Percentiles rank a stretch among this genome's conserved stretches.
Evolutionary conservation across 2,329 filamentous ascomycete genomes (phyloP).

Genomic region (Botryotinia narcissicola): DNA sequence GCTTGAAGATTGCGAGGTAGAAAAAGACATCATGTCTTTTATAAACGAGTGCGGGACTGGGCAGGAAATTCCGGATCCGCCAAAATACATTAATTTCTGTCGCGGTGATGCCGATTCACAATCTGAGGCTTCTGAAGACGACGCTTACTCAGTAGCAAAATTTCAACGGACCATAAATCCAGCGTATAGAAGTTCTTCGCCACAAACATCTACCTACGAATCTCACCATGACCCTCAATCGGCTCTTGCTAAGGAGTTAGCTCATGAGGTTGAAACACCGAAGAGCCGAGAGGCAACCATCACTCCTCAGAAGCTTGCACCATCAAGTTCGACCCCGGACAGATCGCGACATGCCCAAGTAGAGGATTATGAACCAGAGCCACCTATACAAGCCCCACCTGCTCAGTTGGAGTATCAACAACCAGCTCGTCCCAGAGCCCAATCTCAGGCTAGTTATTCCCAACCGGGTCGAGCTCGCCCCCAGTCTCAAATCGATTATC

Average conservation of each 20-base stretch:
- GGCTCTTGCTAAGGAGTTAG: slow-evolving; percentile 66
- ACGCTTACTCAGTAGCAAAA: slow-evolving; percentile 89
- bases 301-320: slow-evolving; percentile 49
- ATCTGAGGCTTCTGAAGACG: slow-evolving; percentile 83
- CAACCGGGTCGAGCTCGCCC: slow-evolving; percentile 10
- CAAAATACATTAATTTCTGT: slow-evolving; percentile 98
- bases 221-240: slow-evolving; percentile 87
- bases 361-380: slow-evolving; percentile 36
- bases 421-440: slow-evolving; percentile 14
- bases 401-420: slow-evolving; percentile 15
- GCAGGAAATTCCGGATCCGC: slow-evolving; percentile 94
- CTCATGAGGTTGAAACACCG: slow-evolving; percentile 49
- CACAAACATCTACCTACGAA: slow-evolving; percentile 88
- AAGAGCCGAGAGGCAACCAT: slow-evolving; percentile 47
- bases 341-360: slow-evolving; percentile 27
- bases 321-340: slow-evolving; percentile 28
- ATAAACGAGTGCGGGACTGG: slow-evolving; percentile 88
- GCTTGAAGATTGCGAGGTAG: slow-evolving; percentile 92
- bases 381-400: slow-evolving; percentile 26
- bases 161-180: slow-evolving; percentile 95
- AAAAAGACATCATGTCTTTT: slow-evolving; percentile 87
- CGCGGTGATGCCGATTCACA: slow-evolving; percentile 81
- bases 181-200: slow-evolving; percentile 91
- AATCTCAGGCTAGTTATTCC: slow-evolving; percentile 19
- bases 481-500: slow-evolving; percentile 18